A percentile compares a stretch with the other conserved stretches of the same genome.
Conservation (phyloP, 495 filamentous ascomycete genomes). For the Talaromyces liani region DNA sequence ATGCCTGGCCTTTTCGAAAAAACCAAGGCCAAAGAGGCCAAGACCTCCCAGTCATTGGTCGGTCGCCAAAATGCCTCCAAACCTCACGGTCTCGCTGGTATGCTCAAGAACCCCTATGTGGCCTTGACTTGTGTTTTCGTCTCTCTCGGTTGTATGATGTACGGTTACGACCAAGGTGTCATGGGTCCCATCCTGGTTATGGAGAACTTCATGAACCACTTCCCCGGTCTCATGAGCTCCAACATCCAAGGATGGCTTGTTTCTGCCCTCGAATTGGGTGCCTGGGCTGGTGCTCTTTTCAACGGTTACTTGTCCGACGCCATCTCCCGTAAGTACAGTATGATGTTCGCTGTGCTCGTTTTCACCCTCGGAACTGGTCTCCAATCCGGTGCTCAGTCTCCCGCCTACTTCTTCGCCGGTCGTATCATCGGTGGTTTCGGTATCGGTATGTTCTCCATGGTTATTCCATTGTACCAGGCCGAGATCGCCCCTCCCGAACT, state of each 20-base stretch:
- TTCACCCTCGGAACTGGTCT: constrained; percentile 60
- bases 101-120: constrained; percentile 31
- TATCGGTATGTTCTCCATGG: constrained; percentile 52
- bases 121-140: constrained; percentile 50
- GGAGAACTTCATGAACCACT: constrained; percentile 31
- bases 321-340: constrained; percentile 68
- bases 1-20: not conserved
- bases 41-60: constrained; percentile 25
- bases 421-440: constrained; percentile 49
- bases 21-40: not conserved
- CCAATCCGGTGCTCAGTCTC: constrained; percentile 30
- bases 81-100: constrained; percentile 26
- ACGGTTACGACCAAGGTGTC: constrained; percentile 73
- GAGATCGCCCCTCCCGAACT: constrained; percentile 72
- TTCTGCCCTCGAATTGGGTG: constrained; percentile 73
- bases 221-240: constrained; percentile 45
- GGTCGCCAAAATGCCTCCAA: constrained; percentile 28
- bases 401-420: constrained; percentile 36
- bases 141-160: constrained; percentile 58
- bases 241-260: constrained; percentile 70
- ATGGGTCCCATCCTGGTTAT: constrained; percentile 50
- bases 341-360: constrained; percentile 59
- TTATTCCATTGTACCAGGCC: constrained; percentile 60
- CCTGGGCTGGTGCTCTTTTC: constrained; percentile 70
- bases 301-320: constrained; percentile 69